Evolutionary conservation across 2,329 filamentous ascomycete genomes (phyloP), one percentile per base, ranked within the genome.

Genomic region (Nemania sp.): DNA sequence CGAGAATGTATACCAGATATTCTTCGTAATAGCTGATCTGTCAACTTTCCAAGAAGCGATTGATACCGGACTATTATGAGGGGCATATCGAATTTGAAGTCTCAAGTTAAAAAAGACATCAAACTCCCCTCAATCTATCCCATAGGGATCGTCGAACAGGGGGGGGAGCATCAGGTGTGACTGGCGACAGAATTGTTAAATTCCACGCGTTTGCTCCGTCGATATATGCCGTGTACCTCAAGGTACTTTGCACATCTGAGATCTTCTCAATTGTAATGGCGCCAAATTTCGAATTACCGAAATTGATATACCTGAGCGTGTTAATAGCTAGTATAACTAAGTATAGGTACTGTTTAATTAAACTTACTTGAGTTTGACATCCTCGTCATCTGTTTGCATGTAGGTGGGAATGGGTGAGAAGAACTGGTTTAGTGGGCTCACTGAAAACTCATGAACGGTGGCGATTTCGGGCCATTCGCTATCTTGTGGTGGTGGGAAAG

Each of bases 361-460:
- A 20, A 87, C 87, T 83, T 87, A 97, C 89, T 95, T 93, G 71
- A 98, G 85, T 77, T 90, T 86, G 11, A 97, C 88, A 80, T 98
- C 96, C 73, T 94, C 89, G 1, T 90, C 86, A 72, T 97, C 93
- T 0, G 86, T 88, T 80, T 98, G 93, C 72, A 85, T 85, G 79
- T 98, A 99, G 0, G 93, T 95, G 1, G 91, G 87, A 26, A 95
- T 82, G 0, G 96, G 96, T 4, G 96, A 87, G 73, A 96, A 97
- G 77, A 99, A 99, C 86, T 98, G 97, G 78, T 90, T 97, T 59
- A 99, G 79, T 0, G 96, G 96, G 62, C 93, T 96, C 0, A 92
- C 94, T 26, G 93, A 96, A 80, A 98, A 98, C 79, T 99, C 96
- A 74, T 97, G 91, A 0, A 97, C 92, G 0, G 90, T 86, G 1